Evolutionary conservation across 441 rosid species (phyloP), one percentile per base, ranked within the genome.

Genomic region (Melastoma candidum): DNA sequence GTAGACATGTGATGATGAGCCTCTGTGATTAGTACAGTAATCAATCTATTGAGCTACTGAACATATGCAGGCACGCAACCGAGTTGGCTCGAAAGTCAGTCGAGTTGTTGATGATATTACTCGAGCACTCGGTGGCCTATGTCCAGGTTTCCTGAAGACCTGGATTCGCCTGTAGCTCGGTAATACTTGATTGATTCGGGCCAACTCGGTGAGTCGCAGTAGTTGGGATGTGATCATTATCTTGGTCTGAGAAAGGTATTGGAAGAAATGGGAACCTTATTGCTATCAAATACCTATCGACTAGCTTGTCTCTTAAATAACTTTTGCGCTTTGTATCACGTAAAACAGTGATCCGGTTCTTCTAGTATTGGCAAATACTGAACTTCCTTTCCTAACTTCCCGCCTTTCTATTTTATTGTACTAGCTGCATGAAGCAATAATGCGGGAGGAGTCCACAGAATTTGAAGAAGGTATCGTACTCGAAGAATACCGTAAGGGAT

Each of bases 351-450:
- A 11, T 22, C 12, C 36, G n/a, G 12, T 39, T 22, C 14, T 1
- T 17, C 41, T 27, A 22, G 4, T 10, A 11, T 12, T 26, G 7
- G 26, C 47, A 11, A 17, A 49, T 43, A 3, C 12, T 12, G 5
- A 46, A 29, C 25, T 17, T 10, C 59, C 53, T 65, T 64, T 77
- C 36, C 67, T 67, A 29, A 14, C 29, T 49, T 0, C 54, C 48
- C 48, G 63, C 44, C 10, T 29, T 17, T 54, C 22, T 17, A 17
- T 36, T 36, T 36, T 4, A 36, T 4, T 36, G 41, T 36, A 4
- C 8, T 36, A 36, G 98, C 67, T 87, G 71, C 98, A 90, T 49
- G 98, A 87, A 72, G 98, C 98, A 43, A 87, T 92, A 66, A 85
- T 83, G 96, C 80, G 79, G 0, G 96, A 87, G 64, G 98, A 92